Conservation (phyloP, 176 grass and related monocot species). For the Guadua angustifolia region DNA sequence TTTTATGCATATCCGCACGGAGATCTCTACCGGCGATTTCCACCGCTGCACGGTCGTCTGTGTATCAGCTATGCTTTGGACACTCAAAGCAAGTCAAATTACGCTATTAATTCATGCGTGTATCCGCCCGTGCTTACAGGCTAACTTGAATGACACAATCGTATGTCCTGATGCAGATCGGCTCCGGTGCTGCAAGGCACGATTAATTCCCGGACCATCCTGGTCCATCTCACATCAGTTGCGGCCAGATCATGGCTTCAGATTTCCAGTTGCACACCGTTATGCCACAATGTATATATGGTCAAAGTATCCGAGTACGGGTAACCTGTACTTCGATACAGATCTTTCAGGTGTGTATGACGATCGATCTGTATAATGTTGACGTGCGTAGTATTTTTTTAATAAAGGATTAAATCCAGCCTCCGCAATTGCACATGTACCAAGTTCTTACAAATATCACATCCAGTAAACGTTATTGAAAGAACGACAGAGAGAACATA, state of each 20-base stretch:
- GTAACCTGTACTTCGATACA: neutral
- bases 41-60: neutral
- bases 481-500: too few species aligned
- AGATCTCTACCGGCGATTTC: neutral
- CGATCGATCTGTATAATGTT: slow-evolving; percentile 2
- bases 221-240: neutral
- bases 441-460: too few species aligned
- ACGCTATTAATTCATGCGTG: neutral
- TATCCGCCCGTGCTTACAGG: neutral
- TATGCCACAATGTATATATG: neutral
- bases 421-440: too few species aligned
- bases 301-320: neutral
- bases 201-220: slow-evolving; percentile 13
- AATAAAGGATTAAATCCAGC: too few species aligned
- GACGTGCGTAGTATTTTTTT: too few species aligned
- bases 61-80: neutral
- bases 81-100: neutral
- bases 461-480: too few species aligned
- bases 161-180: neutral
- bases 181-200: neutral
- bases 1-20: neutral
- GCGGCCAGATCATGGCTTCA: neutral
- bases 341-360: neutral
- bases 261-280: neutral
- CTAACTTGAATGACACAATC: neutral